Conservation (phyloP, 208 protist genomes). For the Trichomonas tenax region DNA sequence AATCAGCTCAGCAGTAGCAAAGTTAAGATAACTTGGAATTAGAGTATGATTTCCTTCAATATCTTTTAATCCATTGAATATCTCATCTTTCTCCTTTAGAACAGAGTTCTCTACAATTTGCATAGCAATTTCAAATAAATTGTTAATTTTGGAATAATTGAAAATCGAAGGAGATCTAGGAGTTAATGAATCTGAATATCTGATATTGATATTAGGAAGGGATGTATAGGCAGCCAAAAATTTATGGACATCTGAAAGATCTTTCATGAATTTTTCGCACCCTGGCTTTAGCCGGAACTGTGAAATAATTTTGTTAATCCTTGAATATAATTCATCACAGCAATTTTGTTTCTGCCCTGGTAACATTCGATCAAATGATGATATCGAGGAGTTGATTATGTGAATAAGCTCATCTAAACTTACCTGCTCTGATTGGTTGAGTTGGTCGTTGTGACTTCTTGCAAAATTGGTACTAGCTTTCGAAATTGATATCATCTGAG, state of each 20-base stretch:
- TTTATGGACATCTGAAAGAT: background rate
- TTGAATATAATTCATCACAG: background rate
- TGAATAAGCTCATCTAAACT: background rate
- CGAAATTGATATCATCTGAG: background rate
- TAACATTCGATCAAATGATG: background rate
- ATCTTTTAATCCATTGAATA: too few relatives aligned
- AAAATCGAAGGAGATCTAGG: background rate
- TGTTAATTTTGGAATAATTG: background rate
- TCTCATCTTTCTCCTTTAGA: too few relatives aligned
- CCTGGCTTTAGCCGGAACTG: background rate
- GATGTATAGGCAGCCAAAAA: background rate
- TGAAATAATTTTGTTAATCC: background rate
- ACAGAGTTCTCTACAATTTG: too few relatives aligned
- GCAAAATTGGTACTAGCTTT: background rate
- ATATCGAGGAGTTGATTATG: background rate
- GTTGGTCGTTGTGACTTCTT: background rate
- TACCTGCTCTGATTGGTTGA: background rate
- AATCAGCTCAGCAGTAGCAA: too few relatives aligned
- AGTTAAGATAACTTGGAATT: too few relatives aligned
- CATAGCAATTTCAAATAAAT: background rate
- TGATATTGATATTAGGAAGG: background rate
- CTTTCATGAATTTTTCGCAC: background rate
- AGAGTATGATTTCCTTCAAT: too few relatives aligned
- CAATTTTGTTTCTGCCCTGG: background rate
- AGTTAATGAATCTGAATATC: background rate